A percentile compares a stretch with the other conserved stretches of the same genome.
Evolutionary conservation across 2,329 filamentous ascomycete genomes (phyloP).

Genomic region (Amphichorda felina): DNA sequence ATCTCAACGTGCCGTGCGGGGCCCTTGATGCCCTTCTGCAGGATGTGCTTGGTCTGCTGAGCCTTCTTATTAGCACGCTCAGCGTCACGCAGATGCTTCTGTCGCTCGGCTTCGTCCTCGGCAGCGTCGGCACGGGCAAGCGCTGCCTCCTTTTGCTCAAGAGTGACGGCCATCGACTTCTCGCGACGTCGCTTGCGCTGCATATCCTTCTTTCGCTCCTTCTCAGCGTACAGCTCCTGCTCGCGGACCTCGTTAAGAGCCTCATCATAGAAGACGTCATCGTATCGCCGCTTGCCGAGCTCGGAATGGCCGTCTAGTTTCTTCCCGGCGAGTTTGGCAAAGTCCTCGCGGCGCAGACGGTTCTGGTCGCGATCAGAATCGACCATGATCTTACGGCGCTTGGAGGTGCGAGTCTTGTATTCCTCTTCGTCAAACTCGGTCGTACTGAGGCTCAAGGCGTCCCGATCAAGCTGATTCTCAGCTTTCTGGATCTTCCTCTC

Average conservation of each 20-base stretch:
- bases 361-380: constrained; percentile 50
- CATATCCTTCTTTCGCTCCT: constrained; percentile 99
- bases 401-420: constrained; percentile 47
- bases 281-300: constrained; percentile 64
- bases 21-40: constrained; percentile 78
- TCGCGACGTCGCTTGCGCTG: constrained; percentile 91
- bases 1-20: constrained; percentile 54
- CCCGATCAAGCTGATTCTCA: constrained; percentile 29
- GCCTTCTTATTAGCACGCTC: constrained; percentile 89
- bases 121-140: constrained; percentile 67
- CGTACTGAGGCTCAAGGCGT: constrained; percentile 32
- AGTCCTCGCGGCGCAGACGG: constrained; percentile 50
- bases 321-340: constrained; percentile 41
- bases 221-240: constrained; percentile 84
- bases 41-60: constrained; percentile 74
- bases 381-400: constrained; percentile 58
- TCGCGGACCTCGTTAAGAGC: constrained; percentile 81
- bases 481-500: constrained; percentile 26
- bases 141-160: constrained; percentile 80
- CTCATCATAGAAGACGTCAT: constrained; percentile 64
- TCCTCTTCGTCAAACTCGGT: constrained; percentile 29
- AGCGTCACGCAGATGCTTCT: constrained; percentile 72
- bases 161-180: constrained; percentile 88
- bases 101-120: constrained; percentile 70
- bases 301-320: constrained; percentile 58